Evolutionary conservation across 192 early-diverging fungal species (phyloP), one percentile per base, ranked within the genome.

Genomic region (Umbelopsis isabellina): DNA sequence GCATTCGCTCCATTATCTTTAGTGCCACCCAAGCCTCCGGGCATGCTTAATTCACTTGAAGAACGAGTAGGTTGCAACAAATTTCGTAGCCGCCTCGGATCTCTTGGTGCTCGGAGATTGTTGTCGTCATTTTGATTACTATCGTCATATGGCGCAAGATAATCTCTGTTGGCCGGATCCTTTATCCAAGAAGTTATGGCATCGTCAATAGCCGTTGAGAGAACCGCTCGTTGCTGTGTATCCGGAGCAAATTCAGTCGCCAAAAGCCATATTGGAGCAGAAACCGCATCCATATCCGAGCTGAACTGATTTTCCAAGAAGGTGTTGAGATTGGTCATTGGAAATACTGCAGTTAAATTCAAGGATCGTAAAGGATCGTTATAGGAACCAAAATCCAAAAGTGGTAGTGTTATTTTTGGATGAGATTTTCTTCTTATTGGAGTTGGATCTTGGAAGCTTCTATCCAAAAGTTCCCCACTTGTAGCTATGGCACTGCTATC

Each of bases 301-400:
- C 70, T 67, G 27, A 80, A 58, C 1, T 68, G 73, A 61, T 79
- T 76, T 27, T 84, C 83, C 9, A 74, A 33, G 66, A 82, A 82
- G 9, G 75, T 33, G 16, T 55, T 78, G 46, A 74, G 50, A 1
- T 75, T 73, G 0, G 81, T 72, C 1, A 77, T 67, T 2, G 82
- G 84, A 69, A 87, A 87, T 3, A 80, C 68, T 21, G 84, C 81
- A 30, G 66, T 73, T 0, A 87, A 69, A 1, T 76, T 76, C 12
- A 87, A 18, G 1, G 84, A 83, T 22, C 75, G 71, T n/a, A 87
- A 66, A 25, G 84, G 86, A 55, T 87, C 86, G 20, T 87, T 85
- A 4, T 65, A 72, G n/a, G 86, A 78, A 5, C 86, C 86, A 67
- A 87, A 87, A 9, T 80, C 79, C 61, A 87, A 55, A 4, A 44